phyloP scores from a whole-genome alignment of 306 rosid genomes.

The Canavalia ensiformis region DNA sequence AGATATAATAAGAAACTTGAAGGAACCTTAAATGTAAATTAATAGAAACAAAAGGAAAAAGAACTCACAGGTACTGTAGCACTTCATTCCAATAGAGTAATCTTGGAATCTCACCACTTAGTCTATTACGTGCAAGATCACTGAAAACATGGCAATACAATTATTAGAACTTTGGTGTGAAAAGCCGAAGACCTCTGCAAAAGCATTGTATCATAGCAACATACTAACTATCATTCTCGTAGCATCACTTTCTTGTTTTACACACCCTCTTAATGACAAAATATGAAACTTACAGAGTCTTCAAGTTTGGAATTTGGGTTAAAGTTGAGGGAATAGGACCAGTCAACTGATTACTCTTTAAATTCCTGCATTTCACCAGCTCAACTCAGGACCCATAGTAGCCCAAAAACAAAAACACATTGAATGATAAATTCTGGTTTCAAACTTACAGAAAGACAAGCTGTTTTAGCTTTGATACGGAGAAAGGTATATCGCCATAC shows the following conservation, averaged over 20 bases:
- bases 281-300: constrained; percentile 26
- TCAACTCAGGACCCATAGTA: not conserved
- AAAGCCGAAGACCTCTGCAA: not conserved
- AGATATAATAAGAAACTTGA: not conserved
- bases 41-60: not conserved
- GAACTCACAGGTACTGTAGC: constrained; percentile 27
- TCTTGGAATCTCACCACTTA: constrained; percentile 30
- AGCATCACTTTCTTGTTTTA: not conserved
- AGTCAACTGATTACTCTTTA: constrained; percentile 32
- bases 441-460: constrained; percentile 24
- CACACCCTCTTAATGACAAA: not conserved
- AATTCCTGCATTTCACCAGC: constrained; percentile 25
- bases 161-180: not conserved
- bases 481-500: constrained; percentile 31
- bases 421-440: not conserved
- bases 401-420: not conserved
- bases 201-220: not conserved
- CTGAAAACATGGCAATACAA: not conserved
- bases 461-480: constrained; percentile 32
- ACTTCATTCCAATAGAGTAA: constrained; percentile 32
- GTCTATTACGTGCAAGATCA: constrained; percentile 29
- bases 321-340: constrained; percentile 23
- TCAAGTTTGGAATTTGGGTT: constrained; percentile 31
- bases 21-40: not conserved
- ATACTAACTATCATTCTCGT: not conserved